Conservation (phyloP, 257 asterid species). For the Salvia miltiorrhiza region DNA sequence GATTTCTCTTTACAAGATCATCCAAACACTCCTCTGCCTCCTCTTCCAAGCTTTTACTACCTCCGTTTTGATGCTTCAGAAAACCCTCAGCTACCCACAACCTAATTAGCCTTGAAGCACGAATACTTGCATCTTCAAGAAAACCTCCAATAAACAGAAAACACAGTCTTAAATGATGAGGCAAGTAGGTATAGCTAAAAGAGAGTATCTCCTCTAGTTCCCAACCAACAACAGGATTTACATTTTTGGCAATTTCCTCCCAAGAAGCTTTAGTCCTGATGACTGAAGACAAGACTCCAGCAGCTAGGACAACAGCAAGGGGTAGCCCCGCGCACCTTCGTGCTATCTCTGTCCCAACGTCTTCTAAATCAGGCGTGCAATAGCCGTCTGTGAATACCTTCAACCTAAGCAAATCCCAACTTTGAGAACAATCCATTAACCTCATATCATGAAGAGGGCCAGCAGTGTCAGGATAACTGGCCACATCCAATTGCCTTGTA, state of each 20-base stretch:
- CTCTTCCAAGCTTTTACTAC: background rate
- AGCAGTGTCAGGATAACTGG: background rate
- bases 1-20: conserved; percentile 13
- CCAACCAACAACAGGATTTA: background rate
- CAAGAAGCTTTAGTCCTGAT: background rate
- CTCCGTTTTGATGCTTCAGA: background rate
- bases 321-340: background rate
- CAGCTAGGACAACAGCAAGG: background rate
- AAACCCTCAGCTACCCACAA: conserved; percentile 9
- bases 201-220: conserved; percentile 1
- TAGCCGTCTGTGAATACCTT: background rate
- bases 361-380: background rate
- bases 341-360: background rate
- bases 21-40: conserved; percentile 10
- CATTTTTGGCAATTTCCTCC: background rate
- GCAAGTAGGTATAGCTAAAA: background rate
- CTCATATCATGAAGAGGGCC: background rate
- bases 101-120: background rate
- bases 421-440: background rate
- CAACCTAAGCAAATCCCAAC: conserved; percentile 7
- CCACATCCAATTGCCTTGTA: background rate
- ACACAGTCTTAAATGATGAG: conserved; percentile 14
- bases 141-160: background rate
- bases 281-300: background rate
- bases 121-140: background rate